Percentiles rank a stretch among this genome's conserved stretches.
phyloP scores from a whole-genome alignment of 768 basidiomycete species.

The Serendipita sp. region DNA sequence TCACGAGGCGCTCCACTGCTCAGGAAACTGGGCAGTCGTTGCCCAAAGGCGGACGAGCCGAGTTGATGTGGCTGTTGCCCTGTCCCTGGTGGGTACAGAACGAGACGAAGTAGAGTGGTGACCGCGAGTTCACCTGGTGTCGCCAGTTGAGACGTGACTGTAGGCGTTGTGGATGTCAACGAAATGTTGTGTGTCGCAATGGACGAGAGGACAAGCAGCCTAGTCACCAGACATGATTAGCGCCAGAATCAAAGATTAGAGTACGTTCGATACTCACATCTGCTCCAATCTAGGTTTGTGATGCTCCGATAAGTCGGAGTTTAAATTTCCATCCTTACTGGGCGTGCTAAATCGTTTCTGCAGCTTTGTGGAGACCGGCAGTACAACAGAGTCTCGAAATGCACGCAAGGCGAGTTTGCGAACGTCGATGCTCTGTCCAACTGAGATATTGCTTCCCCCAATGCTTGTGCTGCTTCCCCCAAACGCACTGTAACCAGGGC shows the following conservation, averaged over 20 bases:
- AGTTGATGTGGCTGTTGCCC: not conserved
- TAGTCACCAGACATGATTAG: not conserved
- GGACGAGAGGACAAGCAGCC: conserved; percentile 14
- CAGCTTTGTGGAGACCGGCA: conserved; percentile 43
- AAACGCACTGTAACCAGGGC: too few species aligned
- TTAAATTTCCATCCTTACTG: conserved; percentile 36
- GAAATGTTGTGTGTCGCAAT: conserved; percentile 8
- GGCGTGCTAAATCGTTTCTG: conserved; percentile 31
- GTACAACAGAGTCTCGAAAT: conserved; percentile 64
- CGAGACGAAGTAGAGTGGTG: conserved; percentile 38
- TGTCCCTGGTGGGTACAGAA: conserved; percentile 5
- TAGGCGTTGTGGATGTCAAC: not conserved
- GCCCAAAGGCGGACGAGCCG: not conserved
- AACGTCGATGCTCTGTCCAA: conserved; percentile 48
- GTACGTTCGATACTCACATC: conserved; percentile 33
- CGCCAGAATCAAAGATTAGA: not conserved
- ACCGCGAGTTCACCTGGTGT: conserved; percentile 52
- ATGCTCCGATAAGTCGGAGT: conserved; percentile 37
- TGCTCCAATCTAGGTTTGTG: conserved; percentile 62
- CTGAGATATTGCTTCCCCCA: not conserved
- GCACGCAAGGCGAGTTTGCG: conserved; percentile 61
- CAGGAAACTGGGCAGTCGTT: conserved; percentile 48
- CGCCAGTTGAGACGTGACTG: conserved; percentile 16
- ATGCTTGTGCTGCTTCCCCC: conserved; percentile 9
- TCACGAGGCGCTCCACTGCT: conserved; percentile 61